phyloP scores from a whole-genome alignment of 176 grass and related monocot species.

The Carex pumila region DNA sequence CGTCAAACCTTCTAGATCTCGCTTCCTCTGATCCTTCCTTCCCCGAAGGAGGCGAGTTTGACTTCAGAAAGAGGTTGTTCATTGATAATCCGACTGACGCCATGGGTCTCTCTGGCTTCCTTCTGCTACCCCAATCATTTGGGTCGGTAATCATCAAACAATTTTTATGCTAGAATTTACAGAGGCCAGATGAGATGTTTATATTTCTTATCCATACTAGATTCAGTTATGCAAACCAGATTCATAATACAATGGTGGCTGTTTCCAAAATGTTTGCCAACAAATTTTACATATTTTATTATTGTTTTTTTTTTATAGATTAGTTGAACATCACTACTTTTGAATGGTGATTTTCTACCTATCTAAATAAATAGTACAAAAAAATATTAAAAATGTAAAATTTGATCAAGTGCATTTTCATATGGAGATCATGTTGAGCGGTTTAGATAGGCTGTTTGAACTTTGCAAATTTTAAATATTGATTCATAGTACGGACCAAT shows the following conservation, averaged over 20 bases:
- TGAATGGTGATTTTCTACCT: too few relatives aligned
- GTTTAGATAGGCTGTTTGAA: too few relatives aligned
- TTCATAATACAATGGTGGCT: neutral
- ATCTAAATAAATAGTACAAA: too few relatives aligned
- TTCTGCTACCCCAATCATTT: constrained; percentile 83
- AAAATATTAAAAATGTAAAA: too few relatives aligned
- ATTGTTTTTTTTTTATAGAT: too few relatives aligned
- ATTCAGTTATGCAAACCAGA: neutral
- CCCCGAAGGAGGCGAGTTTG: constrained; percentile 59
- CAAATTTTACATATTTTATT: too few relatives aligned
- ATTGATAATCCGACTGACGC: constrained; percentile 69
- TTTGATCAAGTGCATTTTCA: too few relatives aligned
- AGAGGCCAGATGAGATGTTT: neutral
- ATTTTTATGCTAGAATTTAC: neutral
- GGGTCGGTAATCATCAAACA: constrained; percentile 34
- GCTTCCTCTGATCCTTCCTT: constrained; percentile 12
- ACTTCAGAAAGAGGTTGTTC: constrained; percentile 78
- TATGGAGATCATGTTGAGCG: too few relatives aligned
- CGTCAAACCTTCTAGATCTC: constrained; percentile 24
- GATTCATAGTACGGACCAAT: too few relatives aligned
- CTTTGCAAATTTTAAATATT: too few relatives aligned
- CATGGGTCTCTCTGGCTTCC: constrained; percentile 74
- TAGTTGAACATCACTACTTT: too few relatives aligned
- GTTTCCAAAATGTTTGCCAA: neutral
- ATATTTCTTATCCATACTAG: neutral